Evolutionary conservation across 208 protist species (phyloP).

Genomic region (Wallacemonas sp.): DNA sequence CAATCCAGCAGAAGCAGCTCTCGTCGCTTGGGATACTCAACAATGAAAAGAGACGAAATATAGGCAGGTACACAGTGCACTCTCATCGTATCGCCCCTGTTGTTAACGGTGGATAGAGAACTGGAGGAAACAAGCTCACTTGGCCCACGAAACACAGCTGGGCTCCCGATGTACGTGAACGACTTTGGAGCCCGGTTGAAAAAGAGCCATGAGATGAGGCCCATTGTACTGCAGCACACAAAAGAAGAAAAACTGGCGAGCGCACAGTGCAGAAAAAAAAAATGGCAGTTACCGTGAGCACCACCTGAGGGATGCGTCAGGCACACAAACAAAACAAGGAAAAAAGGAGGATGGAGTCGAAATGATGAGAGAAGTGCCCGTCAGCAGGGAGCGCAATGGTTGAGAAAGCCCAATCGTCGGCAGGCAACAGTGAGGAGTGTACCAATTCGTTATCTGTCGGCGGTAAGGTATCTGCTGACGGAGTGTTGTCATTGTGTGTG

Average conservation of each 20-base stretch:
- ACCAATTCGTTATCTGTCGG: too few relatives aligned
- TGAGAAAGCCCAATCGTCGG: too few relatives aligned
- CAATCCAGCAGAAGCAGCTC: slow-evolving; percentile 47
- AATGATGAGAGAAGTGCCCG: too few relatives aligned
- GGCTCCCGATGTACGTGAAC: slow-evolving; percentile 38
- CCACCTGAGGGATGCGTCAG: too few relatives aligned
- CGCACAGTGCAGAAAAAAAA: too few relatives aligned
- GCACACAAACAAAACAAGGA: slow-evolving; percentile 3
- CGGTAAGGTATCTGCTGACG: too few relatives aligned
- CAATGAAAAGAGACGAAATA: slow-evolving; percentile 36
- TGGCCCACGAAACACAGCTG: slow-evolving; percentile 21
- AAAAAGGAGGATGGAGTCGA: slow-evolving; percentile 21
- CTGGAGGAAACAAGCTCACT: slow-evolving; percentile 34
- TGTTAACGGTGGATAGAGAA: slow-evolving; percentile 21
- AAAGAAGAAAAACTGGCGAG: neutral
- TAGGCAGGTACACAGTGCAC: slow-evolving; percentile 51
- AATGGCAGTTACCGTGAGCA: too few relatives aligned
- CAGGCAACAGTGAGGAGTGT: too few relatives aligned
- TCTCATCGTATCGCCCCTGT: slow-evolving; percentile 30
- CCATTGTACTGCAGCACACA: slow-evolving; percentile 8
- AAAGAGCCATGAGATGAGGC: slow-evolving; percentile 19
- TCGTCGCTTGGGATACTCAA: slow-evolving; percentile 31
- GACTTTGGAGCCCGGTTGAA: slow-evolving; percentile 18
- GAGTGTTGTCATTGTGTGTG: too few relatives aligned
- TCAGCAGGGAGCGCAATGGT: too few relatives aligned